Base-by-base conservation (phyloP, 2,329 filamentous ascomycete genomes). In the Mycogone perniciosa region DNA sequence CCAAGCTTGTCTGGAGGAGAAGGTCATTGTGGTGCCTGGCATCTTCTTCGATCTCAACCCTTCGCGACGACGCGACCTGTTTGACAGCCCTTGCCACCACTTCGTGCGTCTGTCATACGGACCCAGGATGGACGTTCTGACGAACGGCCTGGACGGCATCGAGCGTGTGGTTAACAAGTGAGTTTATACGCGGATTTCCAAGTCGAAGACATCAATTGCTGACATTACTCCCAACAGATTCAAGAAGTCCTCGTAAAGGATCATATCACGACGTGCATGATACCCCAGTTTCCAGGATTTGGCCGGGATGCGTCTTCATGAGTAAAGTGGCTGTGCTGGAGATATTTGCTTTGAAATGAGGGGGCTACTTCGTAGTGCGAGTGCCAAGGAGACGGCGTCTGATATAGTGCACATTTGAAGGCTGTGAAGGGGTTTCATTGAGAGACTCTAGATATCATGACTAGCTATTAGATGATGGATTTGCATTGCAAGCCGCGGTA, bases 21-120 rank as follows among this genome's bases (percentile, higher is more conserved):
- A 95, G 77, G 89, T 95, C 59, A 96, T 96, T 64, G 90, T 96
- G 13, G 92, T 97, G 4, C 92, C 92, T 0, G 92, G 92, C 54
- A 97, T 97, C 69, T 97, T 97, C 79, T 97, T 97, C 67, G 92
- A 97, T 64, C 72, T 97, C 57, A 97, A 97, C 73, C 92, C 92
- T 4, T 86, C 87, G 34, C 86, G 89, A 67, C 80, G 92, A 57
- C 80, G 92, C 66, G 92, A 97, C 68, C 71, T 97, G 59, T 97
- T 97, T 59, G 92, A 97, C 71, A 89, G 83, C 59, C 92, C 92
- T 53, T 96, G 92, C 71, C 92, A 97, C 71, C 86, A 93, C 71
- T 95, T 92, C 66, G 87, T 95, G 30, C 80, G 89, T 47, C 79
- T 95, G 60, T 89, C 85, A 50, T 95, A 93, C 64, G 89, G 89